Base-by-base conservation (phyloP, 768 basidiomycete genomes). In the Tulasnella sp. region DNA sequence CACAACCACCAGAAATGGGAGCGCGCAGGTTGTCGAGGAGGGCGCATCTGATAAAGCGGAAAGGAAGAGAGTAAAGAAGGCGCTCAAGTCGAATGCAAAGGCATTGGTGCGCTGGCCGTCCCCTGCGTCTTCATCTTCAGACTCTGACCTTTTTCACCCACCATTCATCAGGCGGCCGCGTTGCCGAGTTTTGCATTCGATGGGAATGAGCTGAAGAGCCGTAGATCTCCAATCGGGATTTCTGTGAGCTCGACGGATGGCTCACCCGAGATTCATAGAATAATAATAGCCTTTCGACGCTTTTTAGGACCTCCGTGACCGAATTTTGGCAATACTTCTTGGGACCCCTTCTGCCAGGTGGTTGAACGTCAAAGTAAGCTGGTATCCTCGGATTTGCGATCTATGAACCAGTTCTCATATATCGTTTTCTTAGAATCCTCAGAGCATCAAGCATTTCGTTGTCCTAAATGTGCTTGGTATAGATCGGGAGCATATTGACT, bases 301-400 rank as follows among this genome's bases (percentile, higher is more conserved):
- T 50, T 29, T 41, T 27, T 67, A 96, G 93, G 92, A 96, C 67
- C 75, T 97, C 21, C 80, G 95, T 34, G 93, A 97, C 66, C 76
- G 97, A 19, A 77, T 86, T 9, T 73, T 97, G 2, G 88, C 96
- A 65, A 74, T 95, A 48, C 72, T 85, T 24, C 86, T 86, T 0
- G 90, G 94, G 66, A 83, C 81, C 17, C 83, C 86, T n/a, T 84
- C 87, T 0, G 85, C 86, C 0, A 83, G 82, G 56, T 97, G 93
- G 93, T 78, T 97, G 19, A 78, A 80, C 52, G 78, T 94, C 43
- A 86, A 92, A 70, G 93, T 90, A 50, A 53, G 80, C 27, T 26
- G 17, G 32, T 9, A 41, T 42, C 68, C 2, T 32, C 10, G 27
- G 13, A 10, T 11, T 23, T 21, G 3, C 19, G 49, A 4, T 42